Base-by-base conservation (phyloP, 371 early-diverging fungal genomes). In the Gilbertella persicaria region DNA sequence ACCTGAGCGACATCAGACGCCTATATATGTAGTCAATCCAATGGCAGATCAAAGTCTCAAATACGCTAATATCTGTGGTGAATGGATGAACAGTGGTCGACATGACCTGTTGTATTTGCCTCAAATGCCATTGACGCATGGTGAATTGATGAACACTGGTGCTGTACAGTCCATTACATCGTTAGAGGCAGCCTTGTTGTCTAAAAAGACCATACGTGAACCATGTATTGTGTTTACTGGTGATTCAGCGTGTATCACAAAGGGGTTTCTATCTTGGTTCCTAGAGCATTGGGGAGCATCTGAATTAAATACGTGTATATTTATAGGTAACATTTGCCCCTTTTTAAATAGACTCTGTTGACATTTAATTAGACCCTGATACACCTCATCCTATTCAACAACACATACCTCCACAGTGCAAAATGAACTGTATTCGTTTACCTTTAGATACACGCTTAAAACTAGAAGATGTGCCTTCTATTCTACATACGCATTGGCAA, bases 1-100 rank as follows among this genome's bases (percentile, higher is more conserved):
- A 2, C 41, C 35, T 24, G 67, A 64, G 19, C 35, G 51, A 33
- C 62, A 67, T 19, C 63, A 82, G 17, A 74, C 82, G 14, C 86
- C 85, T 5, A 79, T 90, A 23, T 86, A 90, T 49, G 75, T 91
- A 45, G 75, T 88, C 3, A 88, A 89, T 16, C 89, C 91, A 0
- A 77, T 91, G 8, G 92, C 92, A 1, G 84, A 90, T 28, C 78
- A 77, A 24, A 86, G 92, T 9, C 66, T 93, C 10, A 84, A 91
- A 60, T 88, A 88, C 57, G 88, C 93, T 10, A 91, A 88, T 61
- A 93, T 94, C 55, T 80, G 88, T 55, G 91, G 90, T 26, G 93
- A 94, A 81, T 94, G 94, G 94, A 89, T 89, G 89, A 83, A 80
- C 19, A 49, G 69, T 2, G 68, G 77, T 19, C 68, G 73, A 28